Conservation (phyloP, 2,329 filamentous ascomycete genomes). For the Botrytis deweyae region DNA sequence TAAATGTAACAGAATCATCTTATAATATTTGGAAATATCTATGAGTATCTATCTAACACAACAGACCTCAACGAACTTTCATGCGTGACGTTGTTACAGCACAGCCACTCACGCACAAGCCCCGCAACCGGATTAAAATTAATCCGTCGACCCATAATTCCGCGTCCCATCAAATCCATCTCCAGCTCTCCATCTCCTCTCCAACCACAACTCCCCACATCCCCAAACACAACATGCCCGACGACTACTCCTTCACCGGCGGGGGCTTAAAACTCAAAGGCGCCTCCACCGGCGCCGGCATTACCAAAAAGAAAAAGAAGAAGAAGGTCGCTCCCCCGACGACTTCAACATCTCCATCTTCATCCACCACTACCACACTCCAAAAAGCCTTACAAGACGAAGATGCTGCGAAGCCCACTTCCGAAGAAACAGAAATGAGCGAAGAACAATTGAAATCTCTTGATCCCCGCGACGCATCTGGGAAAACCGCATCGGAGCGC, state of each 20-base stretch:
- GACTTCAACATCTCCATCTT: not conserved
- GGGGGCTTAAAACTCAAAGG: conserved; percentile 87
- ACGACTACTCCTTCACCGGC: conserved; percentile 69
- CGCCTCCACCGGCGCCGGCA: conserved; percentile 58
- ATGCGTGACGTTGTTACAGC: not conserved
- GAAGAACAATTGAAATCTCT: conserved; percentile 33
- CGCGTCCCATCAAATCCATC: not conserved
- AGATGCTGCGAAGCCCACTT: conserved; percentile 29
- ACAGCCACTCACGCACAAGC: not conserved
- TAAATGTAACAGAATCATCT: not conserved
- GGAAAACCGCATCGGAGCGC: conserved; percentile 82
- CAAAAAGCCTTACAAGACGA: conserved; percentile 33
- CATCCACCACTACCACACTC: conserved; percentile 48
- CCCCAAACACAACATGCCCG: conserved; percentile 56
- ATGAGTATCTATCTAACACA: not conserved
- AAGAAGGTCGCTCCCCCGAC: conserved; percentile 40
- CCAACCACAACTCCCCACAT: not conserved
- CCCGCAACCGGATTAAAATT: not conserved
- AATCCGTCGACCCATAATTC: not conserved
- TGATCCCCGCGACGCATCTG: conserved; percentile 40
- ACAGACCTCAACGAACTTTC: not conserved
- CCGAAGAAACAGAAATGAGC: conserved; percentile 16
- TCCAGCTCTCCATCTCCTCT: not conserved
- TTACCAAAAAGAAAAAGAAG: conserved; percentile 63
- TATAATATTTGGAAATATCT: not conserved